Evolutionary conservation across 495 filamentous ascomycete genomes (phyloP), one percentile per base, ranked within the genome.

Genomic region (Chaetomium cochliodes): DNA sequence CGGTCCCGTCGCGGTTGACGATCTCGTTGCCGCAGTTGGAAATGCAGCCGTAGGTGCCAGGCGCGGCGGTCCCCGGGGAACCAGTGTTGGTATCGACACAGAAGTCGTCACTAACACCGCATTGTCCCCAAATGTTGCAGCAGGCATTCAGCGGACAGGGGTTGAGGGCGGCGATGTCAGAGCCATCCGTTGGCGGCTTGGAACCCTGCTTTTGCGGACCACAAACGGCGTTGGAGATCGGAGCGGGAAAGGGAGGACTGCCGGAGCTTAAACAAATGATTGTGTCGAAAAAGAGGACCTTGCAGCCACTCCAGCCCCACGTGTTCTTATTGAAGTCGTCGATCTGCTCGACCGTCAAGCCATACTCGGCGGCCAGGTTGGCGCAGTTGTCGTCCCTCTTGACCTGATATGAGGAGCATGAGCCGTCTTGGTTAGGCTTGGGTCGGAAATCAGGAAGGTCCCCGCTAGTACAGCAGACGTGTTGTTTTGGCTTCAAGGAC

Each of bases 241-340:
- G 50, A 11, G 74, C 72, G 0, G 80, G 79, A 64, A 81, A 67
- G 1, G 79, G 79, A 6, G 79, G 64, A 2, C 59, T 50, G 16
- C 80, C 80, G 6, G 65, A 65, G 68, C 77, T 79, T 2, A 82
- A 42, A 58, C 80, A 81, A 22, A 82, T 63, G 44, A 50, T 7
- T 28, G 42, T 9, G 47, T 50, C 47, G 47, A 50, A 6, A 2
- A 72, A 51, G 2, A 85, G 65, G 15, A 57, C 26, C 5, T 63
- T 56, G 67, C 84, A 86, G 46, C 79, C 80, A 23, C 58, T 69
- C 80, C 80, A 85, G 37, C 74, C 82, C 81, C 81, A 85, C 5
- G 80, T 83, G 1, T 76, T 66, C 30, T 76, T 75, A 70, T 85
- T 85, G 58, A 69, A 79, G 0, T 28, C 49, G 9, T 77, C 72